These are phyloP conservation scores for Fusarium sp. DNA, from an alignment of 2,329 filamentous ascomycete genomes.

Conservation along the genomic window DNA sequence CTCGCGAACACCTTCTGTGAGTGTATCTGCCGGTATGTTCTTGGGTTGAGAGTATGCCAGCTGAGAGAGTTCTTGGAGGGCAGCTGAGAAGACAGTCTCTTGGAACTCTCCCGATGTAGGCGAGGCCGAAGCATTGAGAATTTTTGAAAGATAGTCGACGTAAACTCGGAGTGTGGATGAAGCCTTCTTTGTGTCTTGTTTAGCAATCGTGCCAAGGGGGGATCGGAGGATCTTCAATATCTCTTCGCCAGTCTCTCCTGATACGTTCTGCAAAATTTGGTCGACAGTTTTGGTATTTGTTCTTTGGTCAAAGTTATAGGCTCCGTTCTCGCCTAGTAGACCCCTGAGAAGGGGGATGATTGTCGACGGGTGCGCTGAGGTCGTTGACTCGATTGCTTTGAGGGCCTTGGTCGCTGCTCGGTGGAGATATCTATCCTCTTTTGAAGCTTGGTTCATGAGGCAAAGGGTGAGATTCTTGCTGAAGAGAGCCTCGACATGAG, in stretches of 20 bases:
- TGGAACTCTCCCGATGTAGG: slow-evolving; percentile 47
- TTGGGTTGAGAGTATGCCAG: slow-evolving; percentile 65
- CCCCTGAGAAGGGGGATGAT: slow-evolving; percentile 71
- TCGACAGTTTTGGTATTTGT: slow-evolving; percentile 90
- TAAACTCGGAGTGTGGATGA: slow-evolving; percentile 59
- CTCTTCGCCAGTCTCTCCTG: slow-evolving; percentile 65
- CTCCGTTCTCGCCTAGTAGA: slow-evolving; percentile 76
- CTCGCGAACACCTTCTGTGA: slow-evolving; percentile 66
- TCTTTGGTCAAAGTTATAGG: slow-evolving; percentile 84
- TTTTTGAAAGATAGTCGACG: slow-evolving; percentile 65
- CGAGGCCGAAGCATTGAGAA: slow-evolving; percentile 55
- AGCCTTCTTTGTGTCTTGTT: slow-evolving; percentile 46
- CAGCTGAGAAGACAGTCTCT: slow-evolving; percentile 50
- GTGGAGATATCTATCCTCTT: slow-evolving; percentile 82
- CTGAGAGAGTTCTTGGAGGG: slow-evolving; percentile 64
- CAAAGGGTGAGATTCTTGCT: slow-evolving; percentile 85
- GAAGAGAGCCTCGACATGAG: slow-evolving; percentile 72
- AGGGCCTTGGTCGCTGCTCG: slow-evolving; percentile 80
- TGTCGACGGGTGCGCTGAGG: slow-evolving; percentile 69
- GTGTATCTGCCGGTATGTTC: slow-evolving; percentile 54
- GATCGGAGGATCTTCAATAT: slow-evolving; percentile 62
- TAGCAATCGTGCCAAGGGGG: slow-evolving; percentile 51
- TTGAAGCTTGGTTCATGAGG: slow-evolving; percentile 83
- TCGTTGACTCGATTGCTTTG: slow-evolving; percentile 75
- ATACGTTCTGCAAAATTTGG: slow-evolving; percentile 72